Conservation (phyloP, 169 alveolate species). For the Theileria orientalis region DNA sequence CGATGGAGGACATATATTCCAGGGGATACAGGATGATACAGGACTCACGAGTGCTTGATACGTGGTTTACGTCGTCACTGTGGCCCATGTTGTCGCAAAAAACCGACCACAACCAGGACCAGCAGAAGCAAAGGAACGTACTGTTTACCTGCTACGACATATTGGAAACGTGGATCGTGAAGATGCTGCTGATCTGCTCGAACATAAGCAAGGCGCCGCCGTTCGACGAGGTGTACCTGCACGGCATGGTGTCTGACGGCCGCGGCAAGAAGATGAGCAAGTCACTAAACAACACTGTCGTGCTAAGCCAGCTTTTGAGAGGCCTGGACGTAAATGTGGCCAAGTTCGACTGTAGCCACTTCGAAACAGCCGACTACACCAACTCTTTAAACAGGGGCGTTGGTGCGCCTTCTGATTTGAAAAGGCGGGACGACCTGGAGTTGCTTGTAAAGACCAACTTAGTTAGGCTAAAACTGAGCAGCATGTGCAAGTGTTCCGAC, state of each 20-base stretch:
- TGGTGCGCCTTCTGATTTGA: neutral
- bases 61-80: slow-evolving; percentile 61
- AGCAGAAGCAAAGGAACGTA: neutral
- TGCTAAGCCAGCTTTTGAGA: slow-evolving; percentile 15
- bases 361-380: neutral
- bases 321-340: neutral
- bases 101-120: neutral
- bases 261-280: slow-evolving; percentile 61
- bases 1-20: neutral
- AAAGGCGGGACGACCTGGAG: neutral
- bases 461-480: neutral
- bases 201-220: slow-evolving; percentile 5
- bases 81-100: slow-evolving; percentile 35
- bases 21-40: slow-evolving; percentile 14
- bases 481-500: neutral
- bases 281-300: slow-evolving; percentile 46
- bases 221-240: slow-evolving; percentile 36
- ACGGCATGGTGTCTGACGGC: slow-evolving; percentile 46
- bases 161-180: slow-evolving; percentile 55
- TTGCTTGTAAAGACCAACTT: neutral
- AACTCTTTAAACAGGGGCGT: neutral
- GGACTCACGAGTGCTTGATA: slow-evolving; percentile 42
- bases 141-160: slow-evolving; percentile 59
- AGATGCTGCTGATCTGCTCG: slow-evolving; percentile 52
- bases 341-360: neutral